phyloP scores from a whole-genome alignment of 192 early-diverging fungal species.

The Coemansia sp. region DNA sequence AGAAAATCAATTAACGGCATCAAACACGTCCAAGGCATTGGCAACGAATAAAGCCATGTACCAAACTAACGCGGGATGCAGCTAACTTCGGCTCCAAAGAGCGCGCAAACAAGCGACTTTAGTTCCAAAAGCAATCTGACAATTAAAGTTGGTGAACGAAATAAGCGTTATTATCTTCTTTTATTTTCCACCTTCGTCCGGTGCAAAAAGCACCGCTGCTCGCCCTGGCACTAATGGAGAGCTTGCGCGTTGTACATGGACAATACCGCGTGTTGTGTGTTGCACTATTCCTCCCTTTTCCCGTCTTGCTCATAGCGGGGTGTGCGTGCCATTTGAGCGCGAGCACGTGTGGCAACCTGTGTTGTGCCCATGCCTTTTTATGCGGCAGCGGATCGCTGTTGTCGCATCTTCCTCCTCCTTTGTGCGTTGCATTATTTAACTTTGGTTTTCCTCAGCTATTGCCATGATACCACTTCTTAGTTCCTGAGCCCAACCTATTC shows the following conservation, averaged over 20 bases:
- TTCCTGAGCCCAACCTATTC: no score
- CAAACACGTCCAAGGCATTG: background rate
- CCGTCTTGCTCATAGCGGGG: no score
- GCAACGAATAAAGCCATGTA: background rate
- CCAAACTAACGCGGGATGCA: background rate
- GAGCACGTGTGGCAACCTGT: constrained; percentile 1
- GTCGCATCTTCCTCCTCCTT: background rate
- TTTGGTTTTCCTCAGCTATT: no score
- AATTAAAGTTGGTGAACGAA: background rate
- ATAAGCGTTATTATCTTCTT: no score
- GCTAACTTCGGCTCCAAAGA: background rate
- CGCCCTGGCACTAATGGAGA: no score
- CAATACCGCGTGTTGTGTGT: constrained; percentile 1
- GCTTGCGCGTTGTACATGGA: no score
- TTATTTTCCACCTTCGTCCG: no score
- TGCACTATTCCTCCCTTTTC: no score
- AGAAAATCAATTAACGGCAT: no score
- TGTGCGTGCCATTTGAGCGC: no score
- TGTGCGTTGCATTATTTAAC: background rate
- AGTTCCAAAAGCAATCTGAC: background rate
- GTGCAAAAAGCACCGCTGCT: no score
- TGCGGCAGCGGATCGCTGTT: background rate
- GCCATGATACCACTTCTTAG: no score
- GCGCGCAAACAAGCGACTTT: background rate
- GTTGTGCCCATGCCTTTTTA: constrained; percentile 1